Conservation (phyloP, 1,284 basidiomycete genomes). For the Meira nashicola region DNA sequence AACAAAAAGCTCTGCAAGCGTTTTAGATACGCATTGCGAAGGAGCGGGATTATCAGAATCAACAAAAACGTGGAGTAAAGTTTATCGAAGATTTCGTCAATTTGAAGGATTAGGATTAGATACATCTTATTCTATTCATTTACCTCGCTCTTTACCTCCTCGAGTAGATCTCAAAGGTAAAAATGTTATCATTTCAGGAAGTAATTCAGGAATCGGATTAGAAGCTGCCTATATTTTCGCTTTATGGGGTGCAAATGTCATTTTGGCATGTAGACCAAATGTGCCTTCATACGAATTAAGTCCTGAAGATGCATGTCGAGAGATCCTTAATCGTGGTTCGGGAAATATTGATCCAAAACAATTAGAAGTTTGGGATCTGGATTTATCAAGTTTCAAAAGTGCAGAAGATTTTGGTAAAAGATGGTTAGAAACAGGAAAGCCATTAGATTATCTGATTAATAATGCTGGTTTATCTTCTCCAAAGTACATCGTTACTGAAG, state of each 20-base stretch:
- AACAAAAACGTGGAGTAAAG: constrained; percentile 23
- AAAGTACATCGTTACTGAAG: constrained; percentile 21
- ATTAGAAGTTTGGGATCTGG: constrained; percentile 41
- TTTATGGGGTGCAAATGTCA: constrained; percentile 27
- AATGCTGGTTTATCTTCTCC: constrained; percentile 27
- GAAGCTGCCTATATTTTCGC: constrained; percentile 33
- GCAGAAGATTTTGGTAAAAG: constrained; percentile 24
- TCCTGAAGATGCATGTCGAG: constrained; percentile 27
- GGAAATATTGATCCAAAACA: constrained; percentile 12
- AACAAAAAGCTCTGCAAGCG: neutral
- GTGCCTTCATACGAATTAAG: constrained; percentile 31
- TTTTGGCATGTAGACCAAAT: constrained; percentile 38
- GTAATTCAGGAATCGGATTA: constrained; percentile 38
- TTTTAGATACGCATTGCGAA: constrained; percentile 38
- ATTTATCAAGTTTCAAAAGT: constrained; percentile 28
- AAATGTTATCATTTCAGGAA: constrained; percentile 35
- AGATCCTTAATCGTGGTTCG: constrained; percentile 16
- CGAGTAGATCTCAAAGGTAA: constrained; percentile 28
- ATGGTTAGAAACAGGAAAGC: constrained; percentile 23
- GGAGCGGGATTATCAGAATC: constrained; percentile 30
- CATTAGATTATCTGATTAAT: constrained; percentile 26
- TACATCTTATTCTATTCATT: neutral
- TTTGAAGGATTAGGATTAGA: constrained; percentile 17
- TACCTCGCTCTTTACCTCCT: constrained; percentile 14
- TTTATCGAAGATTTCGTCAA: constrained; percentile 20